phyloP scores from a whole-genome alignment of 1,284 basidiomycete genomes.

The Pseudomicrostroma phylloplanum region DNA sequence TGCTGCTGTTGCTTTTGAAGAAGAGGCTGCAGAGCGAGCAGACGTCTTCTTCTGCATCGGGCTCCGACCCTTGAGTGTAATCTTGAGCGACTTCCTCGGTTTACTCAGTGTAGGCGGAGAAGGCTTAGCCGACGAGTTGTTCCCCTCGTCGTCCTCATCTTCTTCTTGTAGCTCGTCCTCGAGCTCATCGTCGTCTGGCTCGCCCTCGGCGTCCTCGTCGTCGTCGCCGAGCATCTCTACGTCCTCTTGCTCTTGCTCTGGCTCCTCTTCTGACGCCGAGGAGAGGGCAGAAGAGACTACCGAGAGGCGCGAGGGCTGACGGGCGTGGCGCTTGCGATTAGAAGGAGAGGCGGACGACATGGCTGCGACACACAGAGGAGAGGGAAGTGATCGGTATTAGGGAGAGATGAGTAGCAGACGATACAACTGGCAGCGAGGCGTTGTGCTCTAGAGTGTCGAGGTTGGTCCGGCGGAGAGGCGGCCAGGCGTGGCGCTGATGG shows the following conservation, averaged over 20 bases:
- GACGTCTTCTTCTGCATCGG: no score
- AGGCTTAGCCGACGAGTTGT: not conserved
- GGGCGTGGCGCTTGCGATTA: not conserved
- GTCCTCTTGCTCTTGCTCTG: no score
- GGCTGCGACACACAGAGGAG: no score
- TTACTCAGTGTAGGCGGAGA: not conserved
- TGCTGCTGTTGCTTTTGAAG: not conserved
- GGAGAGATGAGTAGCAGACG: no score
- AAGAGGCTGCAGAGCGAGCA: no score
- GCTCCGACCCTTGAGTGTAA: conserved; percentile 3
- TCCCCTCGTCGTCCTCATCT: not conserved
- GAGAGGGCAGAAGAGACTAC: conserved; percentile 3
- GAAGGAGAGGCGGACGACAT: no score
- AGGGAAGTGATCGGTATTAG: no score
- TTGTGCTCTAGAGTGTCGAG: no score
- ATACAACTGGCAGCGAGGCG: no score
- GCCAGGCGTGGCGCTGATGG: no score
- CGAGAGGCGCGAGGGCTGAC: not conserved
- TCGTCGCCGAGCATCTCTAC: not conserved
- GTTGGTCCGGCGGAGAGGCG: no score
- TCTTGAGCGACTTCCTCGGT: conserved; percentile 2
- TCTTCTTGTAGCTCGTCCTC: conserved; percentile 2
- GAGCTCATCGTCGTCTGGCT: not conserved
- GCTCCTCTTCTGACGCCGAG: not conserved
- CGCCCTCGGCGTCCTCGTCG: conserved; percentile 3